Base-by-base conservation (phyloP, 129 eudicot genomes). In the Smallanthus sonchifolius region DNA sequence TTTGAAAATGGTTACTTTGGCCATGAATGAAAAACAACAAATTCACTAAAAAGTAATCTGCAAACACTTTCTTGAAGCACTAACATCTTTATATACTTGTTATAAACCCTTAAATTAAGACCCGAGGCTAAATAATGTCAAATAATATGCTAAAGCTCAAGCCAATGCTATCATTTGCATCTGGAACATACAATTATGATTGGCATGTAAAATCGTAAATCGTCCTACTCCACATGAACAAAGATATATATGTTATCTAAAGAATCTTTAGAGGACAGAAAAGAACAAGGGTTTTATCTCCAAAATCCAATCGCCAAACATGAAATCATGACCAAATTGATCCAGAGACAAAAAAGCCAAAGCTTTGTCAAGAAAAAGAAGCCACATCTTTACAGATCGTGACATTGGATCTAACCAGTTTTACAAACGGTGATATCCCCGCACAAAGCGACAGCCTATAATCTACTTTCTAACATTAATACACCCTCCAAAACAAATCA, bases 31-130 rank as follows among this genome's bases (percentile, higher is more conserved):
- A 59, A 68, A 68, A 45, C 42, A 68, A 10, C 42, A 47, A 28
- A 47, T 45, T 68, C 55, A 10, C 20, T 19, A 67, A 15, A 65
- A 67, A 17, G 7, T 16, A 17, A 65, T 65, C 70, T 38, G 70
- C 48, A 17, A 16, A 42, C 30, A 47, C 45, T 42, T 66, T 47
- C 38, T 20, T 67, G 39, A 67, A 67, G 56, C 49, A 28, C 28
- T 67, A n/a, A n/a, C n/a, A 17, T 51, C 59, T n/a, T 51, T n/a
- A 15, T 51, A 2, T 16, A 51, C 5, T 20, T 2, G 15, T 32
- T 19, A 61, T 69, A 30, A 48, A 43, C 73, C 43, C 44, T 47
- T 30, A 69, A 67, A 69, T n/a, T 48, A 15, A 69, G 34, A 48
- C 39, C 30, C 15, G 11, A 69, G 61, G 34, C 62, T 48, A 20